Conservation (phyloP, 495 filamentous ascomycete species). For the Penicillium coffeae region DNA sequence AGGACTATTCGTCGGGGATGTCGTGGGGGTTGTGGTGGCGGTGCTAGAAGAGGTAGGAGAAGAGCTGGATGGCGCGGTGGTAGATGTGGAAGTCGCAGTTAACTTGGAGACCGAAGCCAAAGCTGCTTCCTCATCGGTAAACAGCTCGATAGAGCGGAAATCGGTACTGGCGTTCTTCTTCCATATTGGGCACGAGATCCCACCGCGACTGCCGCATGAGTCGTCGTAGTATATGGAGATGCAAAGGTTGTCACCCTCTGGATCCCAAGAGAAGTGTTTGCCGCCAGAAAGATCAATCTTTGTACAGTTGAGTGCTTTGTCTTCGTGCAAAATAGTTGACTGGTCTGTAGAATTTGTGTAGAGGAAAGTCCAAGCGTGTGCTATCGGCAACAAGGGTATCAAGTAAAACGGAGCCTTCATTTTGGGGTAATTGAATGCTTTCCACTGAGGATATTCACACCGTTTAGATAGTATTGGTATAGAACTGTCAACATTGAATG, state of each 20-base stretch:
- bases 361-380: conserved; percentile 18
- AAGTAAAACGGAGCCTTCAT: conserved; percentile 1
- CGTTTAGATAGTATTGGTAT: too few relatives aligned
- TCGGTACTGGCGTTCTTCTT: conserved; percentile 9
- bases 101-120: neutral
- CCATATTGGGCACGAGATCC: conserved; percentile 8
- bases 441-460: too few relatives aligned
- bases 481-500: too few relatives aligned
- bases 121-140: conserved; percentile 1
- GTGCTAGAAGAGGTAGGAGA: neutral
- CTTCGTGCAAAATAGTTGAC: conserved; percentile 10
- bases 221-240: conserved; percentile 20
- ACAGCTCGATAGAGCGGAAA: conserved; percentile 8
- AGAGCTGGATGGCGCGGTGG: neutral
- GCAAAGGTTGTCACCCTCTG: conserved; percentile 10
- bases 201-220: conserved; percentile 3
- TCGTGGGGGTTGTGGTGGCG: neutral
- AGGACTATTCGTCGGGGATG: neutral
- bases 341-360: conserved; percentile 12
- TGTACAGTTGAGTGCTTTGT: conserved; percentile 6
- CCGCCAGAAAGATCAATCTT: conserved; percentile 6
- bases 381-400: conserved; percentile 3
- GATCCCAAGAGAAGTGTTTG: conserved; percentile 16
- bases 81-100: neutral
- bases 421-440: too few relatives aligned